Conservation (phyloP, 495 filamentous ascomycete species). For the Cenococcum geophilum region DNA sequence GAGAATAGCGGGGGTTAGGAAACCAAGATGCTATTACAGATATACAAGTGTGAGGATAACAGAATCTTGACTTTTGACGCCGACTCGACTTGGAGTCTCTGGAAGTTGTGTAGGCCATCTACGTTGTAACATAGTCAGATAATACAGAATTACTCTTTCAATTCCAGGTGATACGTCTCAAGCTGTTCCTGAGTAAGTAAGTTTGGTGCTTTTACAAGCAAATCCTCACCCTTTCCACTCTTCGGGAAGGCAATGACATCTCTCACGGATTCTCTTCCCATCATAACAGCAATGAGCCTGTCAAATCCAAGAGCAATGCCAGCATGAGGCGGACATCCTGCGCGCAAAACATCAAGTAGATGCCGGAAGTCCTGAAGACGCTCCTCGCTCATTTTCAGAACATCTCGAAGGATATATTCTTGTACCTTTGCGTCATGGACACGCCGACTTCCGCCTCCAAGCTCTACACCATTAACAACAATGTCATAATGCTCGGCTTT, state of each 20-base stretch:
- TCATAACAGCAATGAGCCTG: conserved; percentile 74
- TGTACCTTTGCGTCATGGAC: conserved; percentile 85
- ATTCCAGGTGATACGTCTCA: conserved; percentile 62
- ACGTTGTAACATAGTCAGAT: too few species aligned
- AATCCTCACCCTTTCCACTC: conserved; percentile 76
- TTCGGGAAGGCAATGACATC: conserved; percentile 98
- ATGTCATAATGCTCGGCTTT: conserved; percentile 87
- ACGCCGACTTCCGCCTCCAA: conserved; percentile 87
- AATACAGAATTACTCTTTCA: conserved; percentile 28
- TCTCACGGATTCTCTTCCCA: conserved; percentile 64
- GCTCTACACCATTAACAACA: conserved; percentile 89
- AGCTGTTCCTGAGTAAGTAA: conserved; percentile 57
- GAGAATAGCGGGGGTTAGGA: too few species aligned
- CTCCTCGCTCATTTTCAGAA: conserved; percentile 57
- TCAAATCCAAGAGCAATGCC: conserved; percentile 92
- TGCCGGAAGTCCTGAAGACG: conserved; percentile 74
- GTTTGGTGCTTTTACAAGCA: conserved; percentile 69
- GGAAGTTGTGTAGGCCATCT: too few species aligned
- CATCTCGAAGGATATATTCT: conserved; percentile 72
- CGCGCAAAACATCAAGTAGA: conserved; percentile 69
- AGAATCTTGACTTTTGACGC: too few species aligned
- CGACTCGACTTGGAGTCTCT: too few species aligned
- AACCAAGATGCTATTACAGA: too few species aligned
- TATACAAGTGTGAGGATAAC: too few species aligned
- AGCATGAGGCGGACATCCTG: conserved; percentile 95